Base-by-base conservation (phyloP, 495 filamentous ascomycete species). In the Hypoxylon perforatum region DNA sequence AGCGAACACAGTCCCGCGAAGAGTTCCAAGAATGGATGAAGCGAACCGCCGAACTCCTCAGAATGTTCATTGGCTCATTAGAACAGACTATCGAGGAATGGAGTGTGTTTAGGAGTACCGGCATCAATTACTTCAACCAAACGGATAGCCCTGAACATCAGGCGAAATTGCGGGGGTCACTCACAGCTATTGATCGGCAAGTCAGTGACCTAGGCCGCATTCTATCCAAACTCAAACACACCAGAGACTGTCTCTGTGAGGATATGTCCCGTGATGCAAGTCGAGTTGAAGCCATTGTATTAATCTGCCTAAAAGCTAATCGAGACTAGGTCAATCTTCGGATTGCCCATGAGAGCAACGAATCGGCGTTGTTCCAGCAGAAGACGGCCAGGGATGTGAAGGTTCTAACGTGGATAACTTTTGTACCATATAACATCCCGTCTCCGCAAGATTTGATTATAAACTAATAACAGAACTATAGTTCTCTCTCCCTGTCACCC, bases 21-120 rank as follows among this genome's bases (percentile, higher is more conserved):
- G 57, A 61, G 14, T n/a, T 53, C 15, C 57, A 61, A 11, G 38
- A 61, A 4, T 61, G 57, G 57, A 53, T 53, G 57, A 52, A 48
- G 12, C 23, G 28, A 21, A 52, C 23, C 12, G 8, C 45, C 28
- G 48, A 61, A 19, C 7, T 61, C 28, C 9, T 52, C 3, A 33
- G 57, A 28, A 53, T 17, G 17, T 25, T 52, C 7, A 60, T 45
- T 8, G 8, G 18, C 25, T 10, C 10, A 12, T 8, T 61, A 12
- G 36, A 38, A 11, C 38, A 53, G 18, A 36, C 23, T 14, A 61
- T 9, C 23, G 18, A 50, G 1, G 39, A 61, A 22, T 61, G 57
- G 57, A 46, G 18, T 1, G 11, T 5, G 17, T 61, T 61, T 17
- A 18, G 57, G 6, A n/a, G 36, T 7, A 53, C 38, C 6, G 48